phyloP scores from a whole-genome alignment of 2,329 filamentous ascomycete genomes.

The Paramyrothecium sp. region DNA sequence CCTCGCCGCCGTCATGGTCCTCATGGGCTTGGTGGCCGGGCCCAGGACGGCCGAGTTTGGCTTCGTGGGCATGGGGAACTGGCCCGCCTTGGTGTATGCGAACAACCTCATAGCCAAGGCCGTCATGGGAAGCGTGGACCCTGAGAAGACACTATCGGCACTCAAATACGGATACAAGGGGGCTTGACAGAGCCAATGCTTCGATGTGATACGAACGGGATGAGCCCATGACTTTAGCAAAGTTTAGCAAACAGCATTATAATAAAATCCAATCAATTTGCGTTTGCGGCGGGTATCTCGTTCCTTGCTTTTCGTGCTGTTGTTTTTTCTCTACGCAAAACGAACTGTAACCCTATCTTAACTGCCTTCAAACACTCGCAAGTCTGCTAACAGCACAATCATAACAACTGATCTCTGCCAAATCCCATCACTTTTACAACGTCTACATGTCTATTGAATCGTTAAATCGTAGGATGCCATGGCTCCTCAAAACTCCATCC shows the following conservation, averaged over 20 bases:
- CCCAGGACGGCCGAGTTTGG: conserved; percentile 29
- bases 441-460: conserved; percentile 76
- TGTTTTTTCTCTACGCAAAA: no score
- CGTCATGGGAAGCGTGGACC: conserved; percentile 67
- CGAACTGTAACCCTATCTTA: no score
- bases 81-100: conserved; percentile 58
- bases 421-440: not conserved
- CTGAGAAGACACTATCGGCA: conserved; percentile 59
- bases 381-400: no score
- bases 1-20: conserved; percentile 51
- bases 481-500: conserved; percentile 80
- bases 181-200: conserved; percentile 42
- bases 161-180: conserved; percentile 69
- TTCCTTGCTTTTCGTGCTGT: no score
- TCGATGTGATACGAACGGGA: no score
- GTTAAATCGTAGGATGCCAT: conserved; percentile 89
- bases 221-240: no score
- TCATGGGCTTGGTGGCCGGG: conserved; percentile 40
- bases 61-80: conserved; percentile 43
- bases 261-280: no score
- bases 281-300: conserved; percentile 9
- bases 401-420: no score
- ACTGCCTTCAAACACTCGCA: no score
- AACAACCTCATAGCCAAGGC: conserved; percentile 62
- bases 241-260: no score